Conservation (phyloP, 1,139 yeast species). For the Pichia kudriavzevii region DNA sequence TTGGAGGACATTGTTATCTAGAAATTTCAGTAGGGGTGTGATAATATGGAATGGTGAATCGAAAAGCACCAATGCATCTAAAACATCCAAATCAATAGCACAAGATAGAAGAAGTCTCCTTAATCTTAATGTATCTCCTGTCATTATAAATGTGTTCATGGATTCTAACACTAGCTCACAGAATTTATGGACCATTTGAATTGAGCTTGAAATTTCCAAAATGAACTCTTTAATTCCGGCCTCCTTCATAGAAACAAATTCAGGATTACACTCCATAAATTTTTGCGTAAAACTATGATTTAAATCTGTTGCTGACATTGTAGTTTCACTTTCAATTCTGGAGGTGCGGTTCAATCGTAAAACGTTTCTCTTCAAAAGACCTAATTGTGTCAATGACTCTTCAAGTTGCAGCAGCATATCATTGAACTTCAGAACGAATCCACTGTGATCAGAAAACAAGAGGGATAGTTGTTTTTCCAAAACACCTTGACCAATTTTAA, state of each 20-base stretch:
- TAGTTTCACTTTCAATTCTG: neutral
- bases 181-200: conserved; percentile 14
- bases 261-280: conserved; percentile 26
- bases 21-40: conserved; percentile 20
- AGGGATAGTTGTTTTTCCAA: conserved; percentile 13
- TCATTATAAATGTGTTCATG: conserved; percentile 16
- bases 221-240: conserved; percentile 19
- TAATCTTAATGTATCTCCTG: conserved; percentile 23
- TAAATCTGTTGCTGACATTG: conserved; percentile 14
- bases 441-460: conserved; percentile 7
- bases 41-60: conserved; percentile 23
- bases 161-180: conserved; percentile 17
- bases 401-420: conserved; percentile 16
- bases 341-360: conserved; percentile 1
- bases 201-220: conserved; percentile 12
- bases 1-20: conserved; percentile 18
- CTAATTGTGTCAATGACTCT: conserved; percentile 17
- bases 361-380: conserved; percentile 17
- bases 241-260: conserved; percentile 28
- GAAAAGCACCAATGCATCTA: conserved; percentile 17
- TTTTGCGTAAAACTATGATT: conserved; percentile 16
- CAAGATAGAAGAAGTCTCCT: conserved; percentile 23
- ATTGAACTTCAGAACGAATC: conserved; percentile 9
- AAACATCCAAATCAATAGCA: conserved; percentile 15
- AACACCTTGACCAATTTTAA: conserved; percentile 25